Evolutionary conservation across 2,329 filamentous ascomycete species (phyloP), one percentile per base, ranked within the genome.

Genomic region (Xylariales sp.): DNA sequence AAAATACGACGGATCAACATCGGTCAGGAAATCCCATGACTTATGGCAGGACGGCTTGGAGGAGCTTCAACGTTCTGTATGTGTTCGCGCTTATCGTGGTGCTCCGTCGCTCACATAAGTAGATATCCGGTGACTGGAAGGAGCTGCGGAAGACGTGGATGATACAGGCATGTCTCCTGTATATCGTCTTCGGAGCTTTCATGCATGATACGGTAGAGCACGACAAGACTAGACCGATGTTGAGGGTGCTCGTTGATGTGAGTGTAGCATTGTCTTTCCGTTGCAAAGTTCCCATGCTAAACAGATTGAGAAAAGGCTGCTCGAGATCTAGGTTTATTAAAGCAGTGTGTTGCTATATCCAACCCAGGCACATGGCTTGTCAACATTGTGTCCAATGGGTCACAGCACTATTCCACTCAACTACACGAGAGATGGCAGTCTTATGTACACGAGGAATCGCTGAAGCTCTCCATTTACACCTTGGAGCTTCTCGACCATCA

Each of bases 141-240:
- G 33, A 36, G 19, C 33, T 36, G 18, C 33, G 33, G 3, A 36
- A 36, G 12, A 36, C 33, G 3, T 36, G 33, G 33, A 36, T 36
- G 33, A 36, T 36, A 19, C 33, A 36, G 12, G 10, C 33, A 5
- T 36, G 33, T 15, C 33, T 36, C 5, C 18, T 36, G 11, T 19
- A 36, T 8, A 36, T 36, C 15, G 33, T 36, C 20, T 36, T 22
- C 12, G 33, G 33, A 22, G 33, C 18, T 9, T 36, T 36, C 10
- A 36, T 36, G 33, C 15, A 22, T 12, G 20, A 22, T n/a, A 19
- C 33, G 10, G 16, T 19, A 19, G 15, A 36, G 7, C 15, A 15
- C 14, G 33, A 36, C 8, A 9, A 19, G 15, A 19, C 12, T 4
- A 9, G 33, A 4, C 14, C 8, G 33, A 36, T 36, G 33, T 24